Conservation (phyloP, 805 yeast species). For the Kodamaea fukazawae region DNA sequence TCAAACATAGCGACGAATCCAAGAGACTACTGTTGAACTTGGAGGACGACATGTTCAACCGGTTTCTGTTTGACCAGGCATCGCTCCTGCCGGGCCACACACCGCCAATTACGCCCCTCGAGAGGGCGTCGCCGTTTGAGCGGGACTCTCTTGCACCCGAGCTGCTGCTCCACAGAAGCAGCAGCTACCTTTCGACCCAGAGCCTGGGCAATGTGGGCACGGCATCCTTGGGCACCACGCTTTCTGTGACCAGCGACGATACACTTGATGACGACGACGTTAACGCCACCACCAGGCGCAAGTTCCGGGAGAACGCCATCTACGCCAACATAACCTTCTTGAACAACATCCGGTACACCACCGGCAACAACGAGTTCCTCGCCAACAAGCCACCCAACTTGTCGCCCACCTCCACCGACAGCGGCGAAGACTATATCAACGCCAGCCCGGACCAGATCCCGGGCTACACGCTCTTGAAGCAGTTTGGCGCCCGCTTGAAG, state of each 20-base stretch:
- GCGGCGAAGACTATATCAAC: conserved; percentile 14
- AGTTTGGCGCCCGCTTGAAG: conserved; percentile 12
- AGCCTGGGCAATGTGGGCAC: no score
- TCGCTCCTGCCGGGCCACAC: no score
- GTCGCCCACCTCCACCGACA: conserved; percentile 9
- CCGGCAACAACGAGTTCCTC: conserved; percentile 20
- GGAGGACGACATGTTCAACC: no score
- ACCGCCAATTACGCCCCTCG: no score
- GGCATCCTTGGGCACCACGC: no score
- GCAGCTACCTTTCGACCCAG: no score
- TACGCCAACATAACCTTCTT: conserved; percentile 23
- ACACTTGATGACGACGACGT: not conserved
- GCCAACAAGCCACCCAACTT: conserved; percentile 4
- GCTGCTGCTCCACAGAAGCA: no score
- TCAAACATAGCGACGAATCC: no score
- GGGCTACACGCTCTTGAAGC: conserved; percentile 23
- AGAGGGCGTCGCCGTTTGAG: no score
- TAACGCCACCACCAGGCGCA: conserved; percentile 1
- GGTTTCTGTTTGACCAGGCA: no score
- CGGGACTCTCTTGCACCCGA: no score
- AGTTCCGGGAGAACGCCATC: conserved; percentile 11
- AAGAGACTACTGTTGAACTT: no score
- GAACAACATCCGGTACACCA: conserved; percentile 23
- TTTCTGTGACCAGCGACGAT: not conserved
- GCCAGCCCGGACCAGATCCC: conserved; percentile 17